phyloP scores from a whole-genome alignment of 805 yeast species.

The Cyberlindnera galapagoensis region DNA sequence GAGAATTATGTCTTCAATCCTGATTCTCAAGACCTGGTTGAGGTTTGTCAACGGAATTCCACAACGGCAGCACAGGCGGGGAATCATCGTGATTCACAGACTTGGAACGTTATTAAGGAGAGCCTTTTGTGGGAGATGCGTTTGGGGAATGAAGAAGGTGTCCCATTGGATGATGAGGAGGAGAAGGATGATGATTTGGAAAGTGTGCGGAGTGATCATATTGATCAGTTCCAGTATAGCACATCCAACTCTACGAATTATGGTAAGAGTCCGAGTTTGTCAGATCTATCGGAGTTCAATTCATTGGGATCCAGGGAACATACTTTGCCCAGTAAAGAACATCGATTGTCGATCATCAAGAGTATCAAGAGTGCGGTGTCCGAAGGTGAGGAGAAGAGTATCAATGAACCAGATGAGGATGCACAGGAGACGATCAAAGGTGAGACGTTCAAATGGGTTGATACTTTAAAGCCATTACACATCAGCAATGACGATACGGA shows the following conservation, averaged over 20 bases:
- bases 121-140: conserved; percentile 33
- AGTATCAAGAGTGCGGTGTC: conserved; percentile 2
- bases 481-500: conserved; percentile 2
- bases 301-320: conserved; percentile 12
- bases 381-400: conserved; percentile 16
- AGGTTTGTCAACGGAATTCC: conserved; percentile 51
- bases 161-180: background rate
- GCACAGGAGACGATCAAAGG: conserved; percentile 11
- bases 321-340: background rate
- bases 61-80: conserved; percentile 46
- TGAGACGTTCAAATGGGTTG: conserved; percentile 21
- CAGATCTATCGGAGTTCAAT: conserved; percentile 23
- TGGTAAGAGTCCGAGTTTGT: conserved; percentile 23
- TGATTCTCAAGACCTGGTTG: conserved; percentile 40
- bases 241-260: conserved; percentile 23
- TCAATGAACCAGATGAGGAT: conserved; percentile 12
- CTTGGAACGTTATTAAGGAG: conserved; percentile 54
- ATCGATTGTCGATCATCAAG: conserved; percentile 4
- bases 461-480: conserved; percentile 9
- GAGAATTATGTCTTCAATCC: conserved; percentile 40
- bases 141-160: conserved; percentile 7
- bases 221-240: conserved; percentile 19
- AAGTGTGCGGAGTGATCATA: conserved; percentile 14
- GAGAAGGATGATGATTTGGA: conserved; percentile 4
- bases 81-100: conserved; percentile 49